Evolutionary conservation across 176 grass and related monocot species (phyloP), one percentile per base, ranked within the genome.

Genomic region (Miscanthus lutarioriparius): DNA sequence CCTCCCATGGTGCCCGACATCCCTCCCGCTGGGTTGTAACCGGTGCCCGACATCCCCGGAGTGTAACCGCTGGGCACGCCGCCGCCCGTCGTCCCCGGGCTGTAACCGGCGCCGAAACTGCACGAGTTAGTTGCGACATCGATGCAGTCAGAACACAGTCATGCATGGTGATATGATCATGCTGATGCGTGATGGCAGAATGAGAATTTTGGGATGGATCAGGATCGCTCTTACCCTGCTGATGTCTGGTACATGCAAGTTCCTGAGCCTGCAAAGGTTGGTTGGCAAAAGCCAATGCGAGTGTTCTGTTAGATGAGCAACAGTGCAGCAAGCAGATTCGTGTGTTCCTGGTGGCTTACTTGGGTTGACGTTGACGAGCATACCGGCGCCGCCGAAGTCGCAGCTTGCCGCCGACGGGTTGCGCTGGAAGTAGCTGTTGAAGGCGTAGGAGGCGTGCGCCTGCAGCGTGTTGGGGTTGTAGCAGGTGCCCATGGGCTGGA

Each of bases 361-460:
- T 96, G 96, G 96, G 87, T 99, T 99, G 36, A 85, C 79, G 75
- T 78, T 93, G 72, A 91, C 87, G 67, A 96, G 87, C 96, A 87
- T 96, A 56, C 91, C 96, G 54, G 91, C 77, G 51, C 96, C 93
- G 40, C 93, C 93, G 64, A 99, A 99, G 77, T 99, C 96, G 39
- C 93, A 99, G 81, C 96, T 99, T 66, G 96, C 40, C 49, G 91
- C 49, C 83, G 90, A 87, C 36, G 96, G 96, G 87, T 92, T 96
- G 65, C 58, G 90, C 87, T 95, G 96, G 81, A 89, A 98, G 86
- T 98, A 98, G 87, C 63, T 87, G 84, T 98, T 98, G 89, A 98
- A 95, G 10, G 96, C 96, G 87, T 95, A 98, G 16, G 96, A 94
- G 26, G 96, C 93, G 81, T 98, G 96, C 8, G 89, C 82, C 82